A percentile compares a stretch with the other conserved stretches of the same genome.
phyloP scores from a whole-genome alignment of 2,329 filamentous ascomycete species.

The Colletotrichum aenigma region DNA sequence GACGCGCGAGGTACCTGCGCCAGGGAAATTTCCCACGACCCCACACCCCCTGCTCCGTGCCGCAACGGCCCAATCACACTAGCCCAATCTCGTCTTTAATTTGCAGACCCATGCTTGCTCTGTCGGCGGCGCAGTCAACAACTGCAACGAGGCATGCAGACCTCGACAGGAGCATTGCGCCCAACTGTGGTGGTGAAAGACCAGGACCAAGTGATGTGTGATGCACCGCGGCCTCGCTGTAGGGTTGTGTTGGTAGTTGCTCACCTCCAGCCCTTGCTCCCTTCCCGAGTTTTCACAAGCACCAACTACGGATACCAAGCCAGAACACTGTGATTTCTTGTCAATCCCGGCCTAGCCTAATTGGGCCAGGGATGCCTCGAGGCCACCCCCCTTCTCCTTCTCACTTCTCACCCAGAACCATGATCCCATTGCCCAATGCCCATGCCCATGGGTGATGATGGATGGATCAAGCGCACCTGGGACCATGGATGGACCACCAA shows the following conservation, averaged over 20 bases:
- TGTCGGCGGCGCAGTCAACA: conserved; percentile 15
- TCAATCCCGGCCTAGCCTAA: neutral
- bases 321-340: neutral
- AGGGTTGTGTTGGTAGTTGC: neutral
- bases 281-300: neutral
- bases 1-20: conserved; percentile 5
- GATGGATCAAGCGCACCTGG: neutral
- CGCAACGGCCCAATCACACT: neutral
- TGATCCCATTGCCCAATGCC: neutral
- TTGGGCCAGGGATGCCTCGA: neutral
- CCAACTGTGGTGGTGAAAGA: neutral
- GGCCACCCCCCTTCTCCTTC: neutral
- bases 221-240: neutral
- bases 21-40: conserved; percentile 1
- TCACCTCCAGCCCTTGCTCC: neutral
- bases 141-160: conserved; percentile 13
- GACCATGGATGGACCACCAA: neutral
- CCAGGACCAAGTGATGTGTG: neutral
- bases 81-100: conserved; percentile 14
- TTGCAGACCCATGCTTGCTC: conserved; percentile 6
- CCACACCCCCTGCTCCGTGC: neutral
- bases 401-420: neutral
- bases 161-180: conserved; percentile 6
- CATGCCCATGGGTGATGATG: neutral
- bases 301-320: neutral